A percentile compares a stretch with the other conserved stretches of the same genome.
Conservation (phyloP, 2,329 filamentous ascomycete species). For the Geoglossum cookeanum region DNA sequence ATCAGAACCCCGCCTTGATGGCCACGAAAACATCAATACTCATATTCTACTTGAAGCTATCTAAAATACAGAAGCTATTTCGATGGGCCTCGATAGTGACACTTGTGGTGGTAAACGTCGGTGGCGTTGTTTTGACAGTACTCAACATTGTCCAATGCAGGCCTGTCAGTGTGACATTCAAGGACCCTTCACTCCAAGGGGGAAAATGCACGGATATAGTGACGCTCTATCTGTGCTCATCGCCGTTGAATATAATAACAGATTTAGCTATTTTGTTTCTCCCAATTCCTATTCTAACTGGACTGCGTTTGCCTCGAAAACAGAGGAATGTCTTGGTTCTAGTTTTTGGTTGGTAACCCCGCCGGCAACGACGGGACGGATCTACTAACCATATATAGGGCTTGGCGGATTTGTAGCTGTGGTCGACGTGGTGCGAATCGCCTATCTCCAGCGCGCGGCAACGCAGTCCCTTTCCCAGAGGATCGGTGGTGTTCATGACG, state of each 20-base stretch:
- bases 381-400: not conserved
- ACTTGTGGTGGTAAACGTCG: conserved; percentile 56
- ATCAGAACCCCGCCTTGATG: conserved; percentile 72
- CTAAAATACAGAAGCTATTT: conserved; percentile 59
- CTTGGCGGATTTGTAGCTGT: conserved; percentile 75
- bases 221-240: conserved; percentile 50
- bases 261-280: conserved; percentile 75
- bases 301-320: conserved; percentile 64
- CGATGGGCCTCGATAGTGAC: conserved; percentile 67
- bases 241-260: conserved; percentile 81
- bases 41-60: conserved; percentile 71
- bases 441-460: conserved; percentile 63
- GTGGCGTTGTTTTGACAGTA: conserved; percentile 61
- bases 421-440: conserved; percentile 76
- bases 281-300: conserved; percentile 72
- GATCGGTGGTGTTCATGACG: conserved; percentile 14
- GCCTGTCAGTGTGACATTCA: conserved; percentile 53
- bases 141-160: conserved; percentile 76
- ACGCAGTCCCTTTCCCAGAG: conserved; percentile 23
- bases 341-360: conserved; percentile 42
- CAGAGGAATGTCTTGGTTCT: conserved; percentile 78
- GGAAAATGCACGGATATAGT: conserved; percentile 41
- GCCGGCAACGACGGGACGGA: not conserved
- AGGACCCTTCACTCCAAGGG: conserved; percentile 23
- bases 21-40: conserved; percentile 84